Evolutionary conservation across 75 land plant genomes (phyloP).

Genomic region (Cryptomeria japonica): DNA sequence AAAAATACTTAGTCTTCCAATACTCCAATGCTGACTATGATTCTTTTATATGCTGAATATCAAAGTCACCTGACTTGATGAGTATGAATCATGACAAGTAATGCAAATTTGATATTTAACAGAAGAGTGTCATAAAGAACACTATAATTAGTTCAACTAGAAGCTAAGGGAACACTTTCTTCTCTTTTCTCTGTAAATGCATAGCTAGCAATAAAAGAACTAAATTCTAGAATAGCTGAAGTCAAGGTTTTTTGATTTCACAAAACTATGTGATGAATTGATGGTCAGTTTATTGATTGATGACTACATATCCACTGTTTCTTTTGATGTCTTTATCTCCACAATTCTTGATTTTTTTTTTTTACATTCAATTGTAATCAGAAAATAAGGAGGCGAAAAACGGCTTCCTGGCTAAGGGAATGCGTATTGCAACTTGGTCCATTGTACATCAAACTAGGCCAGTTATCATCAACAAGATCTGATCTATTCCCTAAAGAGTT

Average conservation of each 20-base stretch:
- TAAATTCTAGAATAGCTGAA: not conserved
- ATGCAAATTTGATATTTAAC: not conserved
- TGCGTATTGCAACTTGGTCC: conserved; percentile 89
- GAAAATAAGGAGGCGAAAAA: conserved; percentile 69
- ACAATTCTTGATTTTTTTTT: not conserved
- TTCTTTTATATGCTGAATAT: not conserved
- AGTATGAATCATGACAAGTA: not conserved
- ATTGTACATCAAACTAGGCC: conserved; percentile 93
- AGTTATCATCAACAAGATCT: conserved; percentile 90
- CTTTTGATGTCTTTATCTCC: not conserved
- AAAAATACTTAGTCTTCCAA: not conserved
- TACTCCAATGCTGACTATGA: not conserved
- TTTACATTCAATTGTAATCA: conserved; percentile 16
- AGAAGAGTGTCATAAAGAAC: not conserved
- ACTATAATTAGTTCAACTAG: not conserved
- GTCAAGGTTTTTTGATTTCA: not conserved
- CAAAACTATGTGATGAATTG: not conserved
- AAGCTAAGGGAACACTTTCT: not conserved
- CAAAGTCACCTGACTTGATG: not conserved
- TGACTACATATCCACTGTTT: not conserved
- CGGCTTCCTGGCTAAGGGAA: conserved; percentile 91
- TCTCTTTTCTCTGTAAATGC: not conserved
- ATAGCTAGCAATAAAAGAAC: not conserved
- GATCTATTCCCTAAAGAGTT: conserved; percentile 93
- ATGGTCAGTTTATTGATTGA: not conserved